Evolutionary conservation across 108 stramenopile species (phyloP), one percentile per base, ranked within the genome.

Genomic region (Nitzschia putrida): DNA sequence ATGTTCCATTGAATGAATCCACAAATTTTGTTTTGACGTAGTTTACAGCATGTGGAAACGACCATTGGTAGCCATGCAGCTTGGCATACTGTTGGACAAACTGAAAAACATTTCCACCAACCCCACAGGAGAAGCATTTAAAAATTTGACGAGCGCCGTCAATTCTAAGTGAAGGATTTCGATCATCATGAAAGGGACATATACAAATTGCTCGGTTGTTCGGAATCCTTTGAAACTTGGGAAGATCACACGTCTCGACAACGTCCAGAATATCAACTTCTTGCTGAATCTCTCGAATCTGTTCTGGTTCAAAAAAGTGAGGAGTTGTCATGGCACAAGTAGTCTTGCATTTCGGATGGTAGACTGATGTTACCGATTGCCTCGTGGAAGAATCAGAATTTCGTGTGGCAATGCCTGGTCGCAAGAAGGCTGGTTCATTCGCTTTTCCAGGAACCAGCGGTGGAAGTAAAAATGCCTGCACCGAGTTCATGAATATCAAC

Each of bases 101-200:
- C 21, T 78, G 85, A 68, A 96, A 89, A 18, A 92, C 86, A 69
- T 95, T 90, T 7, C 97, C 97, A 37, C 91, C 89, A 11, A 92
- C 94, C n/a, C 93, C 94, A 73, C 97, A 97, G 8, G 89, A 80
- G 73, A 97, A 97, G 69, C 97, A 97, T 59, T 95, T 94, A 83
- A 89, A 97, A 9, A 93, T 74, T 51, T 89, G 88, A 43, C 88
- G 73, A 5, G 76, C 73, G 21, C 85, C 80, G 51, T 92, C 91
- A 53, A 97, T 84, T 23, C 70, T 80, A 68, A 96, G 71, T 20
- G 87, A 89, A 4, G 97, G 95, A 45, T 90, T 92, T 43, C 82
- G 66, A 64, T 97, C 97, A 58, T 95, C 81, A 70, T 97, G 97
- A 72, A 97, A 96, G 18, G 97, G 97, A 77, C 97, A 97, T 43